phyloP scores from a whole-genome alignment of 306 rosid genomes.

The Vigna reflexopilosa region DNA sequence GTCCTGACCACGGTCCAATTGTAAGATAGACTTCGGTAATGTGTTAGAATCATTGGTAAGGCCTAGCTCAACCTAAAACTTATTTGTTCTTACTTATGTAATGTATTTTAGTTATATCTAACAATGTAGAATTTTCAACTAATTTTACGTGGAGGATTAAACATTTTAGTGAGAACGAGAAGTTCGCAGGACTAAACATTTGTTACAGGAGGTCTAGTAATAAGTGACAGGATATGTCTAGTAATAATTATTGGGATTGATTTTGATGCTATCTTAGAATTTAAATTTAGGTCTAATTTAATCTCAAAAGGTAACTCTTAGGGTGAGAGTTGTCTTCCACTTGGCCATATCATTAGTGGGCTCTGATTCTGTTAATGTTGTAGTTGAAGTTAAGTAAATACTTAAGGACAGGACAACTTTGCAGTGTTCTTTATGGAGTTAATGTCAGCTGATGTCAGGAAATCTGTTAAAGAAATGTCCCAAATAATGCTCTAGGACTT shows the following conservation, averaged over 20 bases:
- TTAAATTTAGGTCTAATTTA: not conserved
- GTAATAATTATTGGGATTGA: no score
- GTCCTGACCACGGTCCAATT: no score
- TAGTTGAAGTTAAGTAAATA: not conserved
- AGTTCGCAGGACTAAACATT: not conserved
- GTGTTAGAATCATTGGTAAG: no score
- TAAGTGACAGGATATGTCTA: no score
- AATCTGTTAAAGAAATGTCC: not conserved
- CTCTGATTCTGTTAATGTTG: not conserved
- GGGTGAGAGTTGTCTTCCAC: not conserved
- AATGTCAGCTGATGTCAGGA: not conserved
- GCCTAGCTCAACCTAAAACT: no score
- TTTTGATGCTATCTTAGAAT: not conserved
- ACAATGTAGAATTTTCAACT: not conserved
- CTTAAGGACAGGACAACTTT: slow-evolving; percentile 17
- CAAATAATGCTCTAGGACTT: not conserved
- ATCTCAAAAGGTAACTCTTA: not conserved
- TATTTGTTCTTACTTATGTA: not conserved
- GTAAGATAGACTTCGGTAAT: no score
- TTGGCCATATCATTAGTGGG: not conserved
- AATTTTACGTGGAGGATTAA: not conserved
- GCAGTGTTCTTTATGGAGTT: slow-evolving; percentile 15
- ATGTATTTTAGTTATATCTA: no score
- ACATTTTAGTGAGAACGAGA: not conserved
- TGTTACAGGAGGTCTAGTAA: no score